Percentiles rank a stretch among this genome's conserved stretches.
Evolutionary conservation across 441 rosid genomes (phyloP).

Genomic region (Cnidoscolus chayamansa): DNA sequence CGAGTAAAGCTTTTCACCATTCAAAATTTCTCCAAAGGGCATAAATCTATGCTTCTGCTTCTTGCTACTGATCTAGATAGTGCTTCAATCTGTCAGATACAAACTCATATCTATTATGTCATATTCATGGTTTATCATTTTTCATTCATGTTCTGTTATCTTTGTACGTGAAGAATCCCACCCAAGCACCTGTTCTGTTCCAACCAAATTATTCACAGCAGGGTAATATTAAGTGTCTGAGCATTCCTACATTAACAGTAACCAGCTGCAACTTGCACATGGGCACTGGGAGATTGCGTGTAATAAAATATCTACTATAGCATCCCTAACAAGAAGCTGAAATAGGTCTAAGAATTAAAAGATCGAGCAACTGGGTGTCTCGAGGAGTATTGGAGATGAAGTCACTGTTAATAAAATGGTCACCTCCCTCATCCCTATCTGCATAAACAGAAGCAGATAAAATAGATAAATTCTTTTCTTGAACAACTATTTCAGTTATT

Average conservation of each 20-base stretch:
- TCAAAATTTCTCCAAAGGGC: neutral
- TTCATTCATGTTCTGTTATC: neutral
- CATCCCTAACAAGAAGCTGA: neutral
- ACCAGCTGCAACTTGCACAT: neutral
- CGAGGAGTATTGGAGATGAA: neutral
- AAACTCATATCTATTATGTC: neutral
- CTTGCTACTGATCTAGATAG: too few relatives aligned
- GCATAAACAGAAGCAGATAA: too few relatives aligned
- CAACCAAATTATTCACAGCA: neutral
- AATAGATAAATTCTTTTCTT: neutral
- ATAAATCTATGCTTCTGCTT: neutral
- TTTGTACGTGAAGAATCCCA: neutral
- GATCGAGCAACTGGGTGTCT: neutral
- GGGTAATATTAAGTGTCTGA: neutral
- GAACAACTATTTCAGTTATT: neutral
- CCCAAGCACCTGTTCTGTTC: neutral
- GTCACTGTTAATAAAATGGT: neutral
- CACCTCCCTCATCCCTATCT: neutral
- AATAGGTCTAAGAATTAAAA: neutral
- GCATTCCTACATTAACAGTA: neutral
- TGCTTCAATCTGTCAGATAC: neutral
- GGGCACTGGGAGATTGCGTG: neutral
- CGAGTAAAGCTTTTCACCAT: neutral
- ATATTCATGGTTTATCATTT: neutral
- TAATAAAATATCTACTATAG: neutral